Percentiles rank a stretch among this genome's conserved stretches.
These are phyloP conservation scores for Volvox reticuliferus DNA, from an alignment of 139 green algal species.

Conservation along the genomic window DNA sequence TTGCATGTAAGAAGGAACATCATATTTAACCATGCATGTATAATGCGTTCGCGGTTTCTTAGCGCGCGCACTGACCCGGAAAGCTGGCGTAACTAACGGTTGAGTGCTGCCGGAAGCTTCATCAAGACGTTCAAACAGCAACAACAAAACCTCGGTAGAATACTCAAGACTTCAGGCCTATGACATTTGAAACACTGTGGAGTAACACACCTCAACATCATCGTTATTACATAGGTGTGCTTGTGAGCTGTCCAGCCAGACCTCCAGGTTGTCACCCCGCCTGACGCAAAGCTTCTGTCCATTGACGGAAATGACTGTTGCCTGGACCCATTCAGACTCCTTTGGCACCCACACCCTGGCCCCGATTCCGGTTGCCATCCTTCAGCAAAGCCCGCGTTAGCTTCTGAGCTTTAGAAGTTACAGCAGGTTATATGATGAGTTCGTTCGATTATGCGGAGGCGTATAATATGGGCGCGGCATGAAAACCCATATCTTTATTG, in stretches of 20 bases:
- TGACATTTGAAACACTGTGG: background rate
- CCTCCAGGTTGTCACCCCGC: background rate
- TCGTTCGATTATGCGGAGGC: background rate
- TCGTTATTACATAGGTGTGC: slow-evolving; percentile 73
- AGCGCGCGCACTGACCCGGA: background rate
- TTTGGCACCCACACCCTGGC: slow-evolving; percentile 12
- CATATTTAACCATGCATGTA: too few species aligned
- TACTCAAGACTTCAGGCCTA: background rate
- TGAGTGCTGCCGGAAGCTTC: slow-evolving; percentile 15
- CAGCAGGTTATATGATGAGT: background rate
- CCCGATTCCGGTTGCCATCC: background rate
- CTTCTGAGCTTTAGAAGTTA: background rate
- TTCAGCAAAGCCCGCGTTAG: background rate
- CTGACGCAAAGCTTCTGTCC: background rate
- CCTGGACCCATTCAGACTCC: background rate
- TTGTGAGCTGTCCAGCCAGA: slow-evolving; percentile 60
- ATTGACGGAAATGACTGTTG: background rate
- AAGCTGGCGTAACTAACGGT: slow-evolving; percentile 17
- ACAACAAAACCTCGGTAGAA: background rate
- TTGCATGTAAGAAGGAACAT: too few species aligned
- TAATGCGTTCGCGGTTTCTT: background rate
- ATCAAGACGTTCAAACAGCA: background rate
- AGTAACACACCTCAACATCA: slow-evolving; percentile 76
- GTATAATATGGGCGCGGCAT: background rate
- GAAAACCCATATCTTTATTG: slow-evolving; percentile 5